These are phyloP conservation scores for Tolypocladium tundrense DNA, from an alignment of 2,329 filamentous ascomycete genomes.

Conservation along the genomic window DNA sequence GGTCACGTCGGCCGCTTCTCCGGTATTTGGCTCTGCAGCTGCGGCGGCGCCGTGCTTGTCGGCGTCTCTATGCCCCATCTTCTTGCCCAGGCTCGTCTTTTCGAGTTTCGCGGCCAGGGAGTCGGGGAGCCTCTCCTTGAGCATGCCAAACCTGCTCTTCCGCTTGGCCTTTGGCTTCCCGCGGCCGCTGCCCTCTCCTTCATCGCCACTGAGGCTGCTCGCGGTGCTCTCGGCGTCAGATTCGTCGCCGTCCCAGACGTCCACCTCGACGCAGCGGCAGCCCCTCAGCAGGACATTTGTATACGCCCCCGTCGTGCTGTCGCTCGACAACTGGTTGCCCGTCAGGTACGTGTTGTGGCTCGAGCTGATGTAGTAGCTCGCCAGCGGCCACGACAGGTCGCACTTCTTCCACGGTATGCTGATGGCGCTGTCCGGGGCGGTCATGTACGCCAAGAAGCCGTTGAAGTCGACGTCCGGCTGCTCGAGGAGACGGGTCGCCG, in stretches of 20 bases:
- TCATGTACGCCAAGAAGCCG: slow-evolving; percentile 46
- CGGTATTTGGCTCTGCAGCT: not conserved
- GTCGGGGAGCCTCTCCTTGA: slow-evolving; percentile 46
- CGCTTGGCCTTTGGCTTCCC: slow-evolving; percentile 36
- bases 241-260: slow-evolving; percentile 87
- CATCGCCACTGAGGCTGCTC: slow-evolving; percentile 40
- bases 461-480: slow-evolving; percentile 31
- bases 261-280: slow-evolving; percentile 86
- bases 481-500: slow-evolving; percentile 15
- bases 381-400: slow-evolving; percentile 65
- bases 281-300: slow-evolving; percentile 73
- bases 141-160: slow-evolving; percentile 51
- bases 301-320: slow-evolving; percentile 81
- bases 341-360: slow-evolving; percentile 93
- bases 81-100: slow-evolving; percentile 36
- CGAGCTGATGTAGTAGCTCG: slow-evolving; percentile 88
- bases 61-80: slow-evolving; percentile 21
- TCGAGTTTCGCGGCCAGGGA: slow-evolving; percentile 35
- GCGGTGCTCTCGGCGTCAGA: slow-evolving; percentile 56
- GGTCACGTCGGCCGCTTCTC: slow-evolving; percentile 4
- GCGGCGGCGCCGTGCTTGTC: slow-evolving; percentile 2
- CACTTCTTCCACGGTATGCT: slow-evolving; percentile 27
- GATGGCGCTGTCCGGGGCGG: slow-evolving; percentile 33
- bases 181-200: slow-evolving; percentile 26
- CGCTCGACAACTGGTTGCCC: slow-evolving; percentile 77